These are phyloP conservation scores for Trametes coccinea DNA, from an alignment of 768 basidiomycete species.

Conservation along the genomic window DNA sequence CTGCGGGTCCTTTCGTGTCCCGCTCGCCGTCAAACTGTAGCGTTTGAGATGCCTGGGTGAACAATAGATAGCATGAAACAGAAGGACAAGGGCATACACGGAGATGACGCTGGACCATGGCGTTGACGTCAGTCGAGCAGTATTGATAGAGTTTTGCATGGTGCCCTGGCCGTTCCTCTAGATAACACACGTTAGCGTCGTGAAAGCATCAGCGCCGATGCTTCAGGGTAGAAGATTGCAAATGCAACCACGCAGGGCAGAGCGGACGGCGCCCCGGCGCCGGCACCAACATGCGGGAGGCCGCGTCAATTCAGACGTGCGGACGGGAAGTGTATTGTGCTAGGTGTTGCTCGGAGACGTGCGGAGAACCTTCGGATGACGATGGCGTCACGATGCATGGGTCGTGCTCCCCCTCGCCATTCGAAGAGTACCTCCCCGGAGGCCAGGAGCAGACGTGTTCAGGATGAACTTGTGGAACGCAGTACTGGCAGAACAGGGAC, in stretches of 20 bases:
- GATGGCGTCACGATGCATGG: background rate
- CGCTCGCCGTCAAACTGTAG: constrained; percentile 52
- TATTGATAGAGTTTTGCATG: constrained; percentile 83
- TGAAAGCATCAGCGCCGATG: background rate
- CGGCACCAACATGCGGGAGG: too few species aligned
- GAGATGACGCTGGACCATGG: constrained; percentile 69
- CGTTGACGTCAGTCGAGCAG: constrained; percentile 68
- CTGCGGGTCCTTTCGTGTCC: constrained; percentile 49
- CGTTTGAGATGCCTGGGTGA: too few species aligned
- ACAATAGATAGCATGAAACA: too few species aligned
- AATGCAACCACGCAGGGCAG: too few species aligned
- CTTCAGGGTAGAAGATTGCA: background rate
- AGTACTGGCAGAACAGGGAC: background rate
- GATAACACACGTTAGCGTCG: background rate
- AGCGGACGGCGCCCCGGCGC: too few species aligned
- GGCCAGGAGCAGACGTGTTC: too few species aligned
- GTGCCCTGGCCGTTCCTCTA: constrained; percentile 78
- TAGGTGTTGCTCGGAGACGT: background rate
- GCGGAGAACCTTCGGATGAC: background rate
- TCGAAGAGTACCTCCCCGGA: too few species aligned
- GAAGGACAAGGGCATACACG: constrained; percentile 36
- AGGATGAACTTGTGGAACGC: too few species aligned
- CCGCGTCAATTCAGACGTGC: too few species aligned
- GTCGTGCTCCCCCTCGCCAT: too few species aligned
- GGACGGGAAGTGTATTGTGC: too few species aligned